These are phyloP conservation scores for Fusarium austroafricanum DNA, from an alignment of 2,329 filamentous ascomycete species.

Conservation along the genomic window DNA sequence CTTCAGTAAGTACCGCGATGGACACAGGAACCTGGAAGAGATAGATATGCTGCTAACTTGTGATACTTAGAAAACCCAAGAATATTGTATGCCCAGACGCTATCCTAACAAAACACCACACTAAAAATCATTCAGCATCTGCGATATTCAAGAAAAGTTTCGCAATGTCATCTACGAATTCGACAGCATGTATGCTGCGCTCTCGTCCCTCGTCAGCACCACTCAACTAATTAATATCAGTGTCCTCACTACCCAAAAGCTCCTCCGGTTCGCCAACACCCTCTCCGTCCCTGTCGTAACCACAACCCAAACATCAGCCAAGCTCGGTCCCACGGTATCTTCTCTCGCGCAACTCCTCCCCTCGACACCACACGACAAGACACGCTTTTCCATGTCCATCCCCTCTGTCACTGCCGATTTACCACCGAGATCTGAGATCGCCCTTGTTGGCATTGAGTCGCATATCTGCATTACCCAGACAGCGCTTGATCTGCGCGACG, in stretches of 20 bases:
- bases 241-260: constrained; percentile 74
- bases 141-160: constrained; percentile 96
- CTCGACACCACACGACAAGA: constrained; percentile 80
- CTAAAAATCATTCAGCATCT: constrained; percentile 70
- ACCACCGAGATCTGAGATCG: constrained; percentile 65
- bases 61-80: constrained; percentile 57
- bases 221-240: constrained; percentile 53
- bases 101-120: neutral
- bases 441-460: constrained; percentile 89
- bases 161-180: constrained; percentile 85
- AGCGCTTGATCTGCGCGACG: constrained; percentile 79
- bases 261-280: constrained; percentile 72
- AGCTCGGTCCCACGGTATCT: constrained; percentile 82
- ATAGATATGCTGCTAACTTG: constrained; percentile 13
- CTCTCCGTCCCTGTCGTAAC: constrained; percentile 83
- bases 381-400: constrained; percentile 87
- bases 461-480: constrained; percentile 98
- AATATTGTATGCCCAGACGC: constrained; percentile 57
- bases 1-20: constrained; percentile 48
- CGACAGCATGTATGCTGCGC: constrained; percentile 73
- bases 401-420: constrained; percentile 67
- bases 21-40: neutral
- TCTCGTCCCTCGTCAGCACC: constrained; percentile 2
- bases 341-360: constrained; percentile 71
- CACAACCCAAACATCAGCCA: constrained; percentile 84